Conservation (phyloP, 148 eudicot genomes). For the Camellia sinensis region DNA sequence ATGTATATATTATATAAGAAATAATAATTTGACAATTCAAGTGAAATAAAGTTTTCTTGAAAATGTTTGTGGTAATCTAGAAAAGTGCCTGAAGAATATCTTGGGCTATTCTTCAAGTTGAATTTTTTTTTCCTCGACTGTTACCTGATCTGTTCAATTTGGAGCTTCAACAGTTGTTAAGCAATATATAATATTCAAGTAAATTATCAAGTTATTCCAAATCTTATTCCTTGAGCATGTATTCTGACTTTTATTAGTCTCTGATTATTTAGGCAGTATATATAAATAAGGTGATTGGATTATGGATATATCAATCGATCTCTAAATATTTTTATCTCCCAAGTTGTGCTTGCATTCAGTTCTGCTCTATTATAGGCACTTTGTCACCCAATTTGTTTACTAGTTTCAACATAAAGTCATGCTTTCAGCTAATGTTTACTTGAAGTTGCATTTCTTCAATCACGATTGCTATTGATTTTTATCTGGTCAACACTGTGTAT, state of each 20-base stretch:
- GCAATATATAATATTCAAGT: neutral
- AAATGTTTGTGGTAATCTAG: neutral
- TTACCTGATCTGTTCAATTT: neutral
- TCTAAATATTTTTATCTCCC: neutral
- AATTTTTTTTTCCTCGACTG: neutral
- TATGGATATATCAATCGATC: too few relatives aligned
- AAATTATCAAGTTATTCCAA: neutral
- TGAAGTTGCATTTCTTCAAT: neutral
- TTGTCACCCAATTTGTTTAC: neutral
- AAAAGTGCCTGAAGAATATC: neutral
- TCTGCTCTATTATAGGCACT: neutral
- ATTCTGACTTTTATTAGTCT: neutral
- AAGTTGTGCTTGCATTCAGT: neutral
- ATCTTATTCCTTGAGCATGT: neutral
- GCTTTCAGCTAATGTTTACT: neutral
- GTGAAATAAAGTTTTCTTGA: too few relatives aligned
- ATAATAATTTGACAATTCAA: too few relatives aligned
- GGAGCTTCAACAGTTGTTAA: slow-evolving; percentile 9
- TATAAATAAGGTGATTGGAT: too few relatives aligned
- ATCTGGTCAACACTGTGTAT: neutral
- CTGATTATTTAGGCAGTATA: too few relatives aligned
- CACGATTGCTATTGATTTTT: neutral
- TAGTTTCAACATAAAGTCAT: neutral
- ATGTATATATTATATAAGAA: too few relatives aligned
- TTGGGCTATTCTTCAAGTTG: neutral